Percentiles rank a stretch among this genome's conserved stretches.
Evolutionary conservation across 306 rosid species (phyloP).

Genomic region (Cicer yamashitae): DNA sequence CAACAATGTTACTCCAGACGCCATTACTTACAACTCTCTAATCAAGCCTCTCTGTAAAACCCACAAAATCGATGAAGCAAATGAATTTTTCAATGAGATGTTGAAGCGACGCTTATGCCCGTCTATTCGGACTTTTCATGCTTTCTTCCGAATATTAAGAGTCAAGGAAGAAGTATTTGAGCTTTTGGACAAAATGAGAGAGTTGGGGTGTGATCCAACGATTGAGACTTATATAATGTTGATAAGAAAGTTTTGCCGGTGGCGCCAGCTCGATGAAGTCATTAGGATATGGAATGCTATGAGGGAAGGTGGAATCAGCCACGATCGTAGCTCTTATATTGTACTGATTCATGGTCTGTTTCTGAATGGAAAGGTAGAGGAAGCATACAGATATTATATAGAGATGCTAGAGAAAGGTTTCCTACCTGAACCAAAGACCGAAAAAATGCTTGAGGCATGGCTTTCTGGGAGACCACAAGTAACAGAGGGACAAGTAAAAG

Average conservation of each 20-base stretch:
- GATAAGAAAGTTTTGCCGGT: conserved; percentile 84
- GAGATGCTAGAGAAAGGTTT: conserved; percentile 83
- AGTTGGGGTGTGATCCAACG: conserved; percentile 63
- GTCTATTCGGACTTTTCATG: conserved; percentile 79
- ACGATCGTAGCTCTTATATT: conserved; percentile 81
- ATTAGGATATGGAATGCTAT: conserved; percentile 76
- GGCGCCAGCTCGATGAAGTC: conserved; percentile 77
- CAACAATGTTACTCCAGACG: conserved; percentile 62
- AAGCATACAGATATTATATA: conserved; percentile 73
- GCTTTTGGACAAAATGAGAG: conserved; percentile 72
- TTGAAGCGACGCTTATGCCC: conserved; percentile 60
- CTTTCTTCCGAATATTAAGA: conserved; percentile 69
- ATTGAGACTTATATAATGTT: conserved; percentile 85
- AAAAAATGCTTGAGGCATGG: conserved; percentile 80
- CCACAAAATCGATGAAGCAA: conserved; percentile 65
- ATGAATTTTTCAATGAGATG: conserved; percentile 61
- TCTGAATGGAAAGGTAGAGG: conserved; percentile 73
- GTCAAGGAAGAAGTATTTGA: conserved; percentile 68
- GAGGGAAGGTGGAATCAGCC: conserved; percentile 65
- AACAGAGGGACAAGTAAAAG: conserved; percentile 40
- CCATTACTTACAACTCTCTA: conserved; percentile 77
- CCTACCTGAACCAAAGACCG: conserved; percentile 78
- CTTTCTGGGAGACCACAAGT: conserved; percentile 58
- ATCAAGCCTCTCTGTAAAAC: conserved; percentile 85
- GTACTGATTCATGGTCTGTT: conserved; percentile 89